Base-by-base conservation (phyloP, 768 basidiomycete species). In the Gloeophyllum trabeum region DNA sequence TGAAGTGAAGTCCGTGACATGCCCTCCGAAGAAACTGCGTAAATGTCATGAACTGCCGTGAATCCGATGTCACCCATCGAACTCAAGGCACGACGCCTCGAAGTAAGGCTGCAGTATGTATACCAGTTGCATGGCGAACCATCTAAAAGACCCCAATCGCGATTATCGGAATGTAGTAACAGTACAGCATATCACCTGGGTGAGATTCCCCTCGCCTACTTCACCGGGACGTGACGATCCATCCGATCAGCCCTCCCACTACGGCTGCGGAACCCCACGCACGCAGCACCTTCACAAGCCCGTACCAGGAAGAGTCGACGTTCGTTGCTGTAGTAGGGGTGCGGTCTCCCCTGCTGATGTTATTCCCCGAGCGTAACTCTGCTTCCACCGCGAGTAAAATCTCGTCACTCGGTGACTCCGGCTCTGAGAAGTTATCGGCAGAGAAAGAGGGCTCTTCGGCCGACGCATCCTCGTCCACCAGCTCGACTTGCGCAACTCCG, bases 401-500 rank as follows among this genome's bases (percentile, higher is more conserved):
- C 28, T 30, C 10, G 7, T 7, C 28, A 7, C 7, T 30, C 16
- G 28, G 7, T 30, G 28, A 30, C 10, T 30, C 28, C 28, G 28
- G 16, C 16, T 7, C 16, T 7, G 28, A 30, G 10, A 30, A 16
- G 16, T 7, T 7, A 30, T 30, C 10, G 10, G 16, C 16, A 16
- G 20, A 19, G 18, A 38, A 19, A 38, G 36, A 7, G 10, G 16
- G 7, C 28, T 30, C 28, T 16, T 30, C 28, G 36, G 7, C 19
- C 10, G 18, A 38, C 7, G 14, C 28, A n/a, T n/a, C n/a, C n/a
- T n/a, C n/a, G 28, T 30, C 28, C n/a, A 63, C 56, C 13, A 91
- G 64, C 51, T 97, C 89, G 0, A 82, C 88, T 45, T 84, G 81
- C 13, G 85, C 70, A 14, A 96, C 88, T 1, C 88, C 92, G 14